Evolutionary conservation across 306 rosid species (phyloP).

Genomic region (Potentilla sterilis): DNA sequence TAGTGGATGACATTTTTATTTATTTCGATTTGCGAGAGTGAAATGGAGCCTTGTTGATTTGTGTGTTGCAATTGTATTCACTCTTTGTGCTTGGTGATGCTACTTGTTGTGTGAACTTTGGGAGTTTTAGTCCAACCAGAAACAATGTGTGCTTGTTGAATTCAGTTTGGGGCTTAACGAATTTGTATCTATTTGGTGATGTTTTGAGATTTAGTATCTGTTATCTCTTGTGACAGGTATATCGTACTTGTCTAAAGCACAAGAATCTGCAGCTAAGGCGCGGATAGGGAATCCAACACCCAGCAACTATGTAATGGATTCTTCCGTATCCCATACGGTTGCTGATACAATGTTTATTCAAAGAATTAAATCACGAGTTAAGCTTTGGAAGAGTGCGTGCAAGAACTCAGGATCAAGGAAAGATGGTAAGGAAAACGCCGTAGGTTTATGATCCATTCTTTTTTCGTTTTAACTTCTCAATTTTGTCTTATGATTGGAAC

Average conservation of each 20-base stretch:
- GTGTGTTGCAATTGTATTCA: neutral
- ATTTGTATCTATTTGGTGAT: neutral
- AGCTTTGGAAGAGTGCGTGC: conserved; percentile 55
- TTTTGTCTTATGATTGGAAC: conserved; percentile 6
- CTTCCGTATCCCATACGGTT: conserved; percentile 45
- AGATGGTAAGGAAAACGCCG: conserved; percentile 48
- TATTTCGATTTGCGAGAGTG: neutral
- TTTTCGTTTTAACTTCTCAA: neutral
- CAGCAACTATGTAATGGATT: conserved; percentile 26
- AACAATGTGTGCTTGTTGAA: neutral
- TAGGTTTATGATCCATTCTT: neutral
- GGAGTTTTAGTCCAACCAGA: neutral
- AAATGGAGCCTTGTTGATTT: neutral
- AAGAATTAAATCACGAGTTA: conserved; percentile 64
- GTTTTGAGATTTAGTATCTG: conserved; percentile 17
- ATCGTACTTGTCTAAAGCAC: conserved; percentile 81
- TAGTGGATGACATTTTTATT: too few relatives aligned
- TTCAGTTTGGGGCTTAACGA: neutral
- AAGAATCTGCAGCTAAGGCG: conserved; percentile 60
- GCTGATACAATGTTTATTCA: conserved; percentile 67
- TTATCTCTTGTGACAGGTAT: conserved; percentile 50
- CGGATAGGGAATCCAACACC: conserved; percentile 43
- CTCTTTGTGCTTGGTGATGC: neutral
- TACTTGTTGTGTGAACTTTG: neutral
- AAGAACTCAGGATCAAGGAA: conserved; percentile 36